phyloP scores from a whole-genome alignment of 2,329 filamentous ascomycete genomes.

The Venturia effusa region DNA sequence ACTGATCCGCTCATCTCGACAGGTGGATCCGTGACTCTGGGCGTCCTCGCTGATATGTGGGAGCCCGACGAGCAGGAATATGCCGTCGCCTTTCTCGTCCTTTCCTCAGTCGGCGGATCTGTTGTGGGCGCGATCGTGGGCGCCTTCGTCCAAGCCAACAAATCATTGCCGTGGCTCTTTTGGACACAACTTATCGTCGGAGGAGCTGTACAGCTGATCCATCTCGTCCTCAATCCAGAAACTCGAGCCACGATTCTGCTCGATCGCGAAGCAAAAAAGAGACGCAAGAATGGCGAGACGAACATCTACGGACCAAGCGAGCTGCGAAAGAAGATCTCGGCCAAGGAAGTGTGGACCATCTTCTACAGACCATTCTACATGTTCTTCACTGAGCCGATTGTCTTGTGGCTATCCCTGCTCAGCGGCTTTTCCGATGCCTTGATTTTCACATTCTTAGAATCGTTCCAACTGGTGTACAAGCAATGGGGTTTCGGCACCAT shows the following conservation, averaged over 20 bases:
- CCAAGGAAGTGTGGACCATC: slow-evolving; percentile 30
- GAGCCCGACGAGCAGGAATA: slow-evolving; percentile 44
- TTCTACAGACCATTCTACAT: slow-evolving; percentile 61
- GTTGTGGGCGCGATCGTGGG: slow-evolving; percentile 70
- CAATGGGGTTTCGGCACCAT: slow-evolving; percentile 55
- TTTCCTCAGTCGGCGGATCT: slow-evolving; percentile 69
- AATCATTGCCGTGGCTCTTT: slow-evolving; percentile 57
- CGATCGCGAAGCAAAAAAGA: slow-evolving; percentile 66
- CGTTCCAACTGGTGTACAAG: slow-evolving; percentile 54
- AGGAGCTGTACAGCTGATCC: slow-evolving; percentile 54
- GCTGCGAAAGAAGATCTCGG: slow-evolving; percentile 36
- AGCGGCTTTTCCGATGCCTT: slow-evolving; percentile 67
- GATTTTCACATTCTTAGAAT: slow-evolving; percentile 71
- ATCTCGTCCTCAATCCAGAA: slow-evolving; percentile 63
- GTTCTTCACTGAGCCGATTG: slow-evolving; percentile 67
- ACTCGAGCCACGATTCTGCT: slow-evolving; percentile 68
- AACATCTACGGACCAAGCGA: slow-evolving; percentile 65
- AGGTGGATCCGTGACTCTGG: slow-evolving; percentile 53
- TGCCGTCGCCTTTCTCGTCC: slow-evolving; percentile 52
- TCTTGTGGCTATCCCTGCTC: slow-evolving; percentile 58
- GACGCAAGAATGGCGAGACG: slow-evolving; percentile 49
- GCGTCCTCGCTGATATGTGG: slow-evolving; percentile 55
- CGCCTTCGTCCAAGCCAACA: slow-evolving; percentile 58
- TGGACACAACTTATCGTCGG: slow-evolving; percentile 84
- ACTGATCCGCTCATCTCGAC: slow-evolving; percentile 22